Evolutionary conservation across 163 green algal genomes (phyloP), one percentile per base, ranked within the genome.

Genomic region (Coccomyxa subellipsoidea): DNA sequence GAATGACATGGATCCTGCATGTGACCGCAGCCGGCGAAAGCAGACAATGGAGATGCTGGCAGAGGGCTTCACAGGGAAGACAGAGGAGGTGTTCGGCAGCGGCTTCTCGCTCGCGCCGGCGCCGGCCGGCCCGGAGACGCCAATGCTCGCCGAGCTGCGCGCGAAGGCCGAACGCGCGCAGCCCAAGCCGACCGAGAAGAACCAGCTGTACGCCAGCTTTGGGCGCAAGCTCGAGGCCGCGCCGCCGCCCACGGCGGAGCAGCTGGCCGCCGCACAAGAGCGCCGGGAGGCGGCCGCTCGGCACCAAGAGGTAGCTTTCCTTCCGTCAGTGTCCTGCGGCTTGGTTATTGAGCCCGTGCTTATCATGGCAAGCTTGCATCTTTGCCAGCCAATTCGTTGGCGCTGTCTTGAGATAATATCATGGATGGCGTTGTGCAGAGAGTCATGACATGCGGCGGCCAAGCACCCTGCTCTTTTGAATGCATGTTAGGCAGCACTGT

Each of bases 171-270:
- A 86, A 78, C 78, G 82, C 35, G 82, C 82, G n/a, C 78, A 80
- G 77, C 82, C 82, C 36, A 86, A 86, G 47, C 80, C 80, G 21
- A 84, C 80, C 12, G 39, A 35, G 10, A 38, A 54, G 29, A 80
- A 84, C 39, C 80, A 70, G 32, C 70, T 84, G 70, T 84, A 84
- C 27, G 80, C 70, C n/a, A 73, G 80, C 70, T 84, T 84, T 76
- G 70, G 69, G 27, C 27, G n/a, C 29, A 73, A 73, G 66, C 47
- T 59, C 23, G 47, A 59, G 47, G 66, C 27, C 0, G 29, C 27
- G 66, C 66, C 66, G 66, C 66, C 66, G 21, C 27, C n/a, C 2
- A 73, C 66, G 21, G 21, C 66, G 1, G 66, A 73, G 66, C 66
- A 73, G 66, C 66, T 73, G 66, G 66, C 66, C 2, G 66, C 66